Conservation (phyloP, 768 basidiomycete genomes). For the Calocera cornea region DNA sequence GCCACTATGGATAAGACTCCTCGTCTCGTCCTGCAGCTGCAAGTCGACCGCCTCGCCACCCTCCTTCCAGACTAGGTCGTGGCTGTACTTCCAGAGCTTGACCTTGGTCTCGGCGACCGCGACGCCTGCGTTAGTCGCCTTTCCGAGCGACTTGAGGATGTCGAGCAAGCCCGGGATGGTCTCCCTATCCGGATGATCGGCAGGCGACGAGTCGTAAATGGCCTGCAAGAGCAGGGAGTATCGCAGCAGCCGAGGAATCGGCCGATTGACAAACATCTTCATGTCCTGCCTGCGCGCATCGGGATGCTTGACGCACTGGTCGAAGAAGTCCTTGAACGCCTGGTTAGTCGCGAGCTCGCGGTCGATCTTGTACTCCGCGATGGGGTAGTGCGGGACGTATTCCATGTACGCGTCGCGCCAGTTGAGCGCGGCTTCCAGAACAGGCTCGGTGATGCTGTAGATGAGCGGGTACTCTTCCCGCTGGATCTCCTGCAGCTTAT, state of each 20-base stretch:
- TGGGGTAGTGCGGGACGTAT: conserved; percentile 86
- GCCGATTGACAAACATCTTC: conserved; percentile 85
- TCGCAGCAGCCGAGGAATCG: conserved; percentile 77
- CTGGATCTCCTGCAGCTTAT: conserved; percentile 74
- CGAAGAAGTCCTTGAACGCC: conserved; percentile 54
- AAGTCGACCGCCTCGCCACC: conserved; percentile 75
- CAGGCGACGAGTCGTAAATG: conserved; percentile 61
- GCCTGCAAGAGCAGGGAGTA: conserved; percentile 75
- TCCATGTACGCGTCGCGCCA: conserved; percentile 89
- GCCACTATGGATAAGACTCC: conserved; percentile 72
- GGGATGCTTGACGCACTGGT: conserved; percentile 43
- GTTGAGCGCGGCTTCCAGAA: conserved; percentile 80
- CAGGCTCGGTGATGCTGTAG: conserved; percentile 62
- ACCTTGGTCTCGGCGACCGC: conserved; percentile 77
- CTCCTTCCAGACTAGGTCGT: conserved; percentile 62
- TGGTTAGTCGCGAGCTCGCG: conserved; percentile 75
- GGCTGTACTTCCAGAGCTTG: conserved; percentile 74
- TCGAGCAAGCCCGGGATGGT: conserved; percentile 78
- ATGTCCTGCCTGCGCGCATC: conserved; percentile 76
- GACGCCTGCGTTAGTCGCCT: conserved; percentile 78
- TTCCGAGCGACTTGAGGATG: conserved; percentile 72
- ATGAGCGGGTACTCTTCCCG: conserved; percentile 75
- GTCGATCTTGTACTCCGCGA: conserved; percentile 75
- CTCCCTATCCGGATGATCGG: conserved; percentile 65
- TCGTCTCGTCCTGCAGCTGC: conserved; percentile 71